Conservation (phyloP, 169 alveolate species). For the Eimeria acervulina region DNA sequence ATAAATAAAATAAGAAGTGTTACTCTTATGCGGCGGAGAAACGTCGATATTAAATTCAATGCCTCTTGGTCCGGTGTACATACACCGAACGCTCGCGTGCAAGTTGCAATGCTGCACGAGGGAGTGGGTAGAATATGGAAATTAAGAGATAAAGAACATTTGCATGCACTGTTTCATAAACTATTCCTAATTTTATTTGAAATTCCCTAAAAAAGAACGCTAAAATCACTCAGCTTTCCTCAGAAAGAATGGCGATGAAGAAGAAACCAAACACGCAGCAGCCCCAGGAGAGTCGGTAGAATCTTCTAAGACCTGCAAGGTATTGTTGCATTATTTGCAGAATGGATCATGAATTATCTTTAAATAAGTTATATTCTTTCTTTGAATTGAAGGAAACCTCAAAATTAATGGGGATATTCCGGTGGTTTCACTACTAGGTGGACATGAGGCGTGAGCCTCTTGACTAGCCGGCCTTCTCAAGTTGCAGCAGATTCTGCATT, state of each 20-base stretch:
- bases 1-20: not conserved
- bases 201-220: not conserved
- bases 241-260: not conserved
- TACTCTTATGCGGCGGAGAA: too few relatives aligned
- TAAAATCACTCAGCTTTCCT: not conserved
- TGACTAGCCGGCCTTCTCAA: conserved; percentile 26
- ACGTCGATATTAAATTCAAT: not conserved
- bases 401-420: not conserved
- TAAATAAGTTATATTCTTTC: not conserved
- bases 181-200: not conserved
- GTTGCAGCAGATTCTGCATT: not conserved
- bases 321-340: not conserved
- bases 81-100: too few relatives aligned
- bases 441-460: not conserved
- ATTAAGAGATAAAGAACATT: not conserved
- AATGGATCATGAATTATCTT: too few relatives aligned
- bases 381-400: not conserved
- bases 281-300: conserved; percentile 13
- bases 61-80: not conserved
- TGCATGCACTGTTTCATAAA: not conserved
- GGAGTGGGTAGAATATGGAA: not conserved
- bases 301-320: not conserved
- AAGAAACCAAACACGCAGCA: not conserved
- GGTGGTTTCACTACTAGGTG: not conserved
- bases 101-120: not conserved